Evolutionary conservation across 1,139 yeast species (phyloP).

Genomic region (Yamadazyma atmosphaerica): DNA sequence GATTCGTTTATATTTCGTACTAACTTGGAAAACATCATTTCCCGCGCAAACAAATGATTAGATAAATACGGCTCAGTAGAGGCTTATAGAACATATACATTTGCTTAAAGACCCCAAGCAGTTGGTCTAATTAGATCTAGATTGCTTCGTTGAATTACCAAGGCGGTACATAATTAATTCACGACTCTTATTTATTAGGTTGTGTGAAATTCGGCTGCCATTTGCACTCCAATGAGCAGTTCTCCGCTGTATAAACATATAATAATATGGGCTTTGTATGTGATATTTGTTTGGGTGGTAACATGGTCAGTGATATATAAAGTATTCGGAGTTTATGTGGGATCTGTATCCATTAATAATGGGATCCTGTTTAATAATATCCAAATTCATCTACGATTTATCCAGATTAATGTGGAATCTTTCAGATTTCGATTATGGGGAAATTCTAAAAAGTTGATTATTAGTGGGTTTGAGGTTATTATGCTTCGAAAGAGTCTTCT

Average conservation of each 20-base stretch:
- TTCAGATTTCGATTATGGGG: conserved; percentile 44
- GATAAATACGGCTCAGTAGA: no score
- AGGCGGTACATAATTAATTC: no score
- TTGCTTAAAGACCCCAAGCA: no score
- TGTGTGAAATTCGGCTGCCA: no score
- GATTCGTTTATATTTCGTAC: conserved; percentile 1
- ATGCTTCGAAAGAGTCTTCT: neutral
- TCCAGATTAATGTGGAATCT: conserved; percentile 21
- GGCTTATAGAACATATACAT: no score
- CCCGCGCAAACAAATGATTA: neutral
- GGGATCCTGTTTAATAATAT: conserved; percentile 42
- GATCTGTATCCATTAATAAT: conserved; percentile 36
- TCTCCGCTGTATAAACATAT: neutral
- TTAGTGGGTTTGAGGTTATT: conserved; percentile 25
- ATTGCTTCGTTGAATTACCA: no score
- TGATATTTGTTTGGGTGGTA: conserved; percentile 19
- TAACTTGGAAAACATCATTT: neutral
- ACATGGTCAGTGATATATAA: conserved; percentile 30
- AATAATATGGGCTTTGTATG: neutral
- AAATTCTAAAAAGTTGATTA: conserved; percentile 31
- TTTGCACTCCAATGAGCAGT: neutral
- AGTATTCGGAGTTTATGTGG: conserved; percentile 35
- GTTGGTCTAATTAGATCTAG: no score
- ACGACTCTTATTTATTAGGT: no score
- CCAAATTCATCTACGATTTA: conserved; percentile 16